These are phyloP conservation scores for Botrytis porri DNA, from an alignment of 2,329 filamentous ascomycete species.

Conservation along the genomic window DNA sequence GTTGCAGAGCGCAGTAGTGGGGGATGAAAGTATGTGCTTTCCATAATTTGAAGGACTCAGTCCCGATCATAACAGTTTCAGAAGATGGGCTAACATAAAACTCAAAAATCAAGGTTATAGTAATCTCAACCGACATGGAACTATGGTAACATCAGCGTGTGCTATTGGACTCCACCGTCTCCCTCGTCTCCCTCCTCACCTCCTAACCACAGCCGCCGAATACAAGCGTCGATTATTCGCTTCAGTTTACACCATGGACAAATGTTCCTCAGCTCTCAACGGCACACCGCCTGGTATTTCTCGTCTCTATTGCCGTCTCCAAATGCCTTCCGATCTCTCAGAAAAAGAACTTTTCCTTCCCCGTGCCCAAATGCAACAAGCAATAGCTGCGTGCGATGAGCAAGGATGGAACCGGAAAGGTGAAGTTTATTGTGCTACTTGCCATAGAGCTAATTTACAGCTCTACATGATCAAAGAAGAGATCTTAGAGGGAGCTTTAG, in stretches of 20 bases:
- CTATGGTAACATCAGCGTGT: slow-evolving; percentile 30
- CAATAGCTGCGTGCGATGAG: slow-evolving; percentile 23
- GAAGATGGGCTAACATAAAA: background rate
- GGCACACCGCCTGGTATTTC: slow-evolving; percentile 33
- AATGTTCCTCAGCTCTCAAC: slow-evolving; percentile 30
- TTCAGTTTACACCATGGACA: slow-evolving; percentile 31
- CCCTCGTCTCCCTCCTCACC: slow-evolving; percentile 20
- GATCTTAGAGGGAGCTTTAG: slow-evolving; percentile 34
- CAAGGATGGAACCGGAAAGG: slow-evolving; percentile 33
- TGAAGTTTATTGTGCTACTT: slow-evolving; percentile 25
- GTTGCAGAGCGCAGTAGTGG: slow-evolving; percentile 4
- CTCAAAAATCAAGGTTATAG: slow-evolving; percentile 22
- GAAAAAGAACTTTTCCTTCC: slow-evolving; percentile 30
- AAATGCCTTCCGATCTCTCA: slow-evolving; percentile 31
- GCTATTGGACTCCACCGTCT: slow-evolving; percentile 34
- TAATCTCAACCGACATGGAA: slow-evolving; percentile 28
- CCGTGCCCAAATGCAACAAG: slow-evolving; percentile 13
- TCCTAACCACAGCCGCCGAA: slow-evolving; percentile 32
- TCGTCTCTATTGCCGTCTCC: slow-evolving; percentile 30
- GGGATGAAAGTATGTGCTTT: slow-evolving; percentile 5
- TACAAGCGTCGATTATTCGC: slow-evolving; percentile 33
- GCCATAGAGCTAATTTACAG: slow-evolving; percentile 23
- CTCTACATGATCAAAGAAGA: slow-evolving; percentile 31
- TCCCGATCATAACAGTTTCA: background rate
- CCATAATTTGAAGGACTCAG: background rate